Conservation (phyloP, 306 rosid species). For the Sicyos baderoa region DNA sequence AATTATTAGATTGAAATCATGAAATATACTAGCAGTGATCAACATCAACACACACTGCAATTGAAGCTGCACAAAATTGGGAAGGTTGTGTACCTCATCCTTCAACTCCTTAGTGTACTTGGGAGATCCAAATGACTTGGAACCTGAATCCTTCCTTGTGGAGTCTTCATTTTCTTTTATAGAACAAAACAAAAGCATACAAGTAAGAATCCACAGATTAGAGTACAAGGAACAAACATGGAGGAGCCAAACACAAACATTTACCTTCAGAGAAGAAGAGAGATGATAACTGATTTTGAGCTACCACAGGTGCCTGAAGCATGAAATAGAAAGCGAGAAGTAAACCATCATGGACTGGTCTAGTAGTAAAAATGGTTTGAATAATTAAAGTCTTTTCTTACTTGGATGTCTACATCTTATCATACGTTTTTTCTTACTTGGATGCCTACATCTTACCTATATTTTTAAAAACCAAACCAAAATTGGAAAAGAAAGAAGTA, state of each 20-base stretch:
- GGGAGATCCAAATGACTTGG: conserved; percentile 30
- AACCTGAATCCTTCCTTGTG: conserved; percentile 19
- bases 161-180: conserved; percentile 38
- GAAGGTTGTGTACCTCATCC: conserved; percentile 48
- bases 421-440: too few relatives aligned
- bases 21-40: not conserved
- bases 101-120: conserved; percentile 41
- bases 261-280: conserved; percentile 57
- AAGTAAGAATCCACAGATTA: not conserved
- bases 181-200: not conserved
- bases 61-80: not conserved
- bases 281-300: conserved; percentile 46
- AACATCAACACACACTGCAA: not conserved
- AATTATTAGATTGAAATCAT: not conserved
- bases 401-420: too few relatives aligned
- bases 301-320: conserved; percentile 42
- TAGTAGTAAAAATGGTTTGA: too few relatives aligned
- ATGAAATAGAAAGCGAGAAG: conserved; percentile 16
- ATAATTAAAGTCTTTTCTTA: too few relatives aligned
- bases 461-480: too few relatives aligned
- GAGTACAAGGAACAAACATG: not conserved
- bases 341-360: too few relatives aligned
- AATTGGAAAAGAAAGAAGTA: too few relatives aligned
- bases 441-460: too few relatives aligned
- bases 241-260: not conserved